These are phyloP conservation scores for Flaveria brownii DNA, from an alignment of 129 eudicot species.

Conservation along the genomic window DNA sequence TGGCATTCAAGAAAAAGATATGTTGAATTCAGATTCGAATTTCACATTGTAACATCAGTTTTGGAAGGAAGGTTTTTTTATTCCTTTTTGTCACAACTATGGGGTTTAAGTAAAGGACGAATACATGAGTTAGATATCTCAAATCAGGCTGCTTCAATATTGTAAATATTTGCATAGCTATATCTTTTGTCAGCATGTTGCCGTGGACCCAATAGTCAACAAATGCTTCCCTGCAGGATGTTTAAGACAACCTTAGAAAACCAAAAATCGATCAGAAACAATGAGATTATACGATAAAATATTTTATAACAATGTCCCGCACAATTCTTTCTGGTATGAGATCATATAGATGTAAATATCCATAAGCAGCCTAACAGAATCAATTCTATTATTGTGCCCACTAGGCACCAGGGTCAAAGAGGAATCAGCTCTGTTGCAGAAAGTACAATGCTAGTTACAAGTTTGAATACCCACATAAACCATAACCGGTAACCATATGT, in stretches of 20 bases:
- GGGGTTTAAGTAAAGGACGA: conserved; percentile 16
- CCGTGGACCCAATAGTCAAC: conserved; percentile 78
- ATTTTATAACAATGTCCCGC: not conserved
- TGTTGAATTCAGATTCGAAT: conserved; percentile 3
- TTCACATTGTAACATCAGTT: conserved; percentile 6
- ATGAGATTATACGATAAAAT: not conserved
- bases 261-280: not conserved
- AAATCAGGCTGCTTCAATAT: conserved; percentile 81
- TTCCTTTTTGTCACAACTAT: not conserved
- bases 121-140: conserved; percentile 72
- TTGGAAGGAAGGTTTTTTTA: conserved; percentile 21
- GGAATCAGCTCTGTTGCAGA: not conserved
- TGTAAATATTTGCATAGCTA: conserved; percentile 66
- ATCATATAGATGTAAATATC: not conserved
- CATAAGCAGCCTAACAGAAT: not conserved
- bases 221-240: conserved; percentile 69
- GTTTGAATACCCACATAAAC: not conserved
- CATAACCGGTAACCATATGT: not conserved
- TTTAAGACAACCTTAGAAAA: conserved; percentile 17
- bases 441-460: not conserved
- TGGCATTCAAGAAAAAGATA: conserved; percentile 8
- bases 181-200: conserved; percentile 69
- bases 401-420: not conserved
- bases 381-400: not conserved
- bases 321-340: not conserved